Evolutionary conservation across 139 green algal genomes (phyloP), one percentile per base, ranked within the genome.

Genomic region (Axilococcus clingmanii): DNA sequence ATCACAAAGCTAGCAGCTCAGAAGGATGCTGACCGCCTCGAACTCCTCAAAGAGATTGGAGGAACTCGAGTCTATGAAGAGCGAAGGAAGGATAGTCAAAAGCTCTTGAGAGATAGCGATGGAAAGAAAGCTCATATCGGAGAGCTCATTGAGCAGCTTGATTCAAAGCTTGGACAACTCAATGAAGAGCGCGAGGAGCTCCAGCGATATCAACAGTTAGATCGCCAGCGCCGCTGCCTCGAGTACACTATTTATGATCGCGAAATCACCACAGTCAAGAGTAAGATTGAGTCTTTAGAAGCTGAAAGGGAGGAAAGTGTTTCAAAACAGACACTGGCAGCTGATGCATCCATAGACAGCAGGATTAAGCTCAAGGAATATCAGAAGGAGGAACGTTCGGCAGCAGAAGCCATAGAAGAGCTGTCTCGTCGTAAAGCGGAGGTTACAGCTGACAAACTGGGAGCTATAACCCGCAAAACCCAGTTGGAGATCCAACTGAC

Each of bases 41-140:
- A 95, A 51, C 72, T 99, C 52, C 69, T 99, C 7, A 99, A 99
- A 72, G 92, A 99, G 76, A 92, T 99, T 48, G 92, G 92, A 25
- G 91, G 90, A 24, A 94, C 88, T 8, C 73, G 69, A 19, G 82
- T 94, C 52, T 96, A 96, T 54, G 88, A 96, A 61, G 83, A 95
- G 55, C 75, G 86, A 25, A 71, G 90, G 0, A 60, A 54, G 30
- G 88, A 98, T 56, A 86, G 62, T 49, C 46, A 94, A 5, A 80
- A 84, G 30, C 63, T 98, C 47, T 82, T 98, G 80, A 33, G 78
- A 24, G 92, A 97, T 22, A 83, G 86, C 23, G 85, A 94, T 57
- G 49, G 42, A 25, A 58, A 77, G 29, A 57, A 68, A 17, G 42
- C 61, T 11, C 71, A 84, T 59, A 95, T 97, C 32, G 41, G 83